Evolutionary conservation across 2,329 filamentous ascomycete genomes (phyloP).

Genomic region (Paraphoma sp.): DNA sequence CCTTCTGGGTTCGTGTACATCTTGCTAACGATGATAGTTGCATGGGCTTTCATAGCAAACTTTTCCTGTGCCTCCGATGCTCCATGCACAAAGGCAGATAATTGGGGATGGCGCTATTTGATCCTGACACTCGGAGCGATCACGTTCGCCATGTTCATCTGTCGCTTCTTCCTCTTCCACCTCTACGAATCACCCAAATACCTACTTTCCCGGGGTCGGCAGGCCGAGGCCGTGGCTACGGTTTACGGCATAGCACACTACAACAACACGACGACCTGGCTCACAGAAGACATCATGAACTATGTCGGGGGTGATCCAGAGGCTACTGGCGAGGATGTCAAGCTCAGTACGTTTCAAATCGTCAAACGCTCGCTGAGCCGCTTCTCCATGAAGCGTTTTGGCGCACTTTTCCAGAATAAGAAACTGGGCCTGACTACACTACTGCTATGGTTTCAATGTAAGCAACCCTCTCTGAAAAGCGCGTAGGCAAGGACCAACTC

Average conservation of each 20-base stretch:
- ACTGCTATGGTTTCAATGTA: conserved; percentile 73
- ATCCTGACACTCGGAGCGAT: conserved; percentile 72
- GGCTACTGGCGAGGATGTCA: conserved; percentile 42
- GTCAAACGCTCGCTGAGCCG: conserved; percentile 66
- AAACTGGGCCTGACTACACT: conserved; percentile 57
- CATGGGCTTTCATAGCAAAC: conserved; percentile 77
- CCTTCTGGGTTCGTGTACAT: too few species aligned
- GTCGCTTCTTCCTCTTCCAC: conserved; percentile 80
- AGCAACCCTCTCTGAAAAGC: not conserved
- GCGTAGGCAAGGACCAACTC: too few species aligned
- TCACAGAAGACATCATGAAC: conserved; percentile 73
- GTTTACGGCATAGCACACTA: conserved; percentile 78
- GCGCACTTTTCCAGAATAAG: conserved; percentile 64
- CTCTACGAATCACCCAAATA: conserved; percentile 88
- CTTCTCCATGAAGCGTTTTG: conserved; percentile 72
- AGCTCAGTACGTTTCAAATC: conserved; percentile 55
- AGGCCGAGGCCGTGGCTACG: conserved; percentile 79
- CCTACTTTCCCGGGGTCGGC: conserved; percentile 75
- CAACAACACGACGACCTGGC: conserved; percentile 60
- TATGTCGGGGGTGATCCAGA: conserved; percentile 58
- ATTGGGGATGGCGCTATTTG: conserved; percentile 78
- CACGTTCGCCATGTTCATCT: conserved; percentile 78
- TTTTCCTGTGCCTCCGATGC: conserved; percentile 58
- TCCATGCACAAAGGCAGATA: conserved; percentile 59
- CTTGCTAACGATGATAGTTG: conserved; percentile 52